These are phyloP conservation scores for Fusarium xyrophilum DNA, from an alignment of 2,329 filamentous ascomycete species.

Conservation along the genomic window DNA sequence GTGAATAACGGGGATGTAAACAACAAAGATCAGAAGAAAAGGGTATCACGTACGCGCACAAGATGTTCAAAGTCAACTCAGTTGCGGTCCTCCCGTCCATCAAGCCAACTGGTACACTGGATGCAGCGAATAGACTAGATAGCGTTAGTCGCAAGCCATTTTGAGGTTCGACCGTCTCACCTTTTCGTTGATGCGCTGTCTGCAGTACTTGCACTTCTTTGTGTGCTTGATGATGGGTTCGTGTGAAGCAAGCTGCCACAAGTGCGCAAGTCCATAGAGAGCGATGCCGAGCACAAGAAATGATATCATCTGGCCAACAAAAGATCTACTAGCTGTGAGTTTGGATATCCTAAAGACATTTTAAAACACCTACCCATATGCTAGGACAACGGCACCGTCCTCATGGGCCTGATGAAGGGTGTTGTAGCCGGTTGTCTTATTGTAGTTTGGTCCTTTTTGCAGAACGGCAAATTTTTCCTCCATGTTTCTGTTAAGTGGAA, in stretches of 20 bases:
- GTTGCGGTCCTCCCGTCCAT: conserved; percentile 55
- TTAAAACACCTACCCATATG: conserved; percentile 63
- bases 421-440: conserved; percentile 66
- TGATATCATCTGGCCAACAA: conserved; percentile 69
- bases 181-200: conserved; percentile 68
- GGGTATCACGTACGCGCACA: conserved; percentile 16
- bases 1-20: not conserved
- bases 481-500: conserved; percentile 74
- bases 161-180: conserved; percentile 46
- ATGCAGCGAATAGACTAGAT: conserved; percentile 53
- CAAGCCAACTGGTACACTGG: conserved; percentile 60
- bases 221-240: conserved; percentile 76
- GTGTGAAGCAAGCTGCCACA: conserved; percentile 66
- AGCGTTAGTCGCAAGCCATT: conserved; percentile 3
- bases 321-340: conserved; percentile 52
- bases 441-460: conserved; percentile 61
- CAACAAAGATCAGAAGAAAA: not conserved
- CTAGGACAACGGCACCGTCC: conserved; percentile 75
- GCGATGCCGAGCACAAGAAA: conserved; percentile 71
- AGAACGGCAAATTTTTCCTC: conserved; percentile 77
- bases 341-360: too few species aligned
- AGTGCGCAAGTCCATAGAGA: conserved; percentile 67
- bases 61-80: not conserved
- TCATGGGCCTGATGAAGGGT: conserved; percentile 72
- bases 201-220: conserved; percentile 72